phyloP scores from a whole-genome alignment of 2,329 filamentous ascomycete genomes.

The Sporothrix globosa region DNA sequence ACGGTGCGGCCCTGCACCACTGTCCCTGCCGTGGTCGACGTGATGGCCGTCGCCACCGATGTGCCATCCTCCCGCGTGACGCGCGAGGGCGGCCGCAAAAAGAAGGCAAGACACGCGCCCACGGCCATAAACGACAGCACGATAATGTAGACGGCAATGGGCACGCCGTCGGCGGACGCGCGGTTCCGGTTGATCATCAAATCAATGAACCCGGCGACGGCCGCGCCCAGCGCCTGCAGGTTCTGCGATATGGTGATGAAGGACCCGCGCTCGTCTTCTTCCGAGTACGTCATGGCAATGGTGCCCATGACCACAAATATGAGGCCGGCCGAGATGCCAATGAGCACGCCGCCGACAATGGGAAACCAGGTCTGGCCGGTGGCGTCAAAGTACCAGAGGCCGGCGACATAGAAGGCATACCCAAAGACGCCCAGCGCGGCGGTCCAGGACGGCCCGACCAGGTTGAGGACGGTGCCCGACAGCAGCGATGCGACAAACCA shows the following conservation, averaged over 20 bases:
- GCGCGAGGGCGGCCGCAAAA: neutral
- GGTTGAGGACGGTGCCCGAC: slow-evolving; percentile 6
- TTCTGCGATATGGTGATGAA: slow-evolving; percentile 42
- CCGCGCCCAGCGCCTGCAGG: slow-evolving; percentile 41
- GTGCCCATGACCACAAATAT: slow-evolving; percentile 26
- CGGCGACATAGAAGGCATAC: slow-evolving; percentile 16
- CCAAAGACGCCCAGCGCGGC: slow-evolving; percentile 3
- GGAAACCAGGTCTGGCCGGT: slow-evolving; percentile 23
- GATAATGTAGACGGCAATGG: slow-evolving; percentile 39
- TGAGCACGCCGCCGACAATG: slow-evolving; percentile 17
- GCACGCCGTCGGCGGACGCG: slow-evolving; percentile 34
- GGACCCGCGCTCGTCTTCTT: slow-evolving; percentile 42
- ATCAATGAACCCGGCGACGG: slow-evolving; percentile 41
- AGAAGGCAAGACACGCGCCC: slow-evolving; percentile 33
- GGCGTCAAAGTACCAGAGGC: slow-evolving; percentile 26
- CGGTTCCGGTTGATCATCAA: slow-evolving; percentile 38
- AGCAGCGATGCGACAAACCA: neutral
- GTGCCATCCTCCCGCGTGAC: slow-evolving; percentile 10
- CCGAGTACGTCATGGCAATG: slow-evolving; percentile 43
- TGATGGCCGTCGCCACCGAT: neutral
- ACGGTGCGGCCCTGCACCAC: neutral
- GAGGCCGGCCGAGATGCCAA: slow-evolving; percentile 14
- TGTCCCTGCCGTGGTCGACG: too few species aligned
- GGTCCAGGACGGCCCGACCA: neutral
- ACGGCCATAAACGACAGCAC: slow-evolving; percentile 40